Base-by-base conservation (phyloP, 805 yeast genomes). In the Candida montana region DNA sequence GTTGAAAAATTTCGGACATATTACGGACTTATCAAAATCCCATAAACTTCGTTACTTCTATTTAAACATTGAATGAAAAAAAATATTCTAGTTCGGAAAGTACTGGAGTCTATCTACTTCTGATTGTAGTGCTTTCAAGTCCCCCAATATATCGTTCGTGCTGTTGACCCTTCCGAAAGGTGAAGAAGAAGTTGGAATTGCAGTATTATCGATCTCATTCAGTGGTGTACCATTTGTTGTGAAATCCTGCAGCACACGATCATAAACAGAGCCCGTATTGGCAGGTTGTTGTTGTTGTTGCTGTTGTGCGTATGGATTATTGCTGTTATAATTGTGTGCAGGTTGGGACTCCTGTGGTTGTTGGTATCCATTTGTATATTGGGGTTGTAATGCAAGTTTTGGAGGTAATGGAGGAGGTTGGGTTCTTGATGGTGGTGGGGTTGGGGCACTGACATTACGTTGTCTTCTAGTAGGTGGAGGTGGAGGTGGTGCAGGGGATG, bases 101-200 rank as follows among this genome's bases (percentile, higher is more conserved):
- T 37, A 33, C 27, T 63, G 63, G 29, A 82, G 63, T 39, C 72
- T 69, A 51, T 83, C 83, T 18, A 83, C 87, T 57, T 83, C 89
- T 29, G 71, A 81, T 52, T 82, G 87, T 36, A 83, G 65, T 8
- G 82, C 82, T 53, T 73, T 74, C 43, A 83, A 64, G 54, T 82
- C 83, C 35, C 81, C 80, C 49, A 83, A 59, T 18, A 82, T 75
- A 46, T 81, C 77, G 4, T 72, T 53, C 1, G 64, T 48, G 30
- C 53, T 46, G 23, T 48, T 44, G 18, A 31, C 17, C 32, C 6
- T 37, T n/a, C 24, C 33, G 19, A 28, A 30, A 9, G 44, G 17
- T 27, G 29, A 18, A 17, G 33, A 27, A 18, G 17, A n/a, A 9
- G 35, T 15, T 8, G 12, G 16, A 12, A 16, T n/a, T n/a, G n/a